Base-by-base conservation (phyloP, 2,329 filamentous ascomycete genomes). In the Fusarium annulatum region DNA sequence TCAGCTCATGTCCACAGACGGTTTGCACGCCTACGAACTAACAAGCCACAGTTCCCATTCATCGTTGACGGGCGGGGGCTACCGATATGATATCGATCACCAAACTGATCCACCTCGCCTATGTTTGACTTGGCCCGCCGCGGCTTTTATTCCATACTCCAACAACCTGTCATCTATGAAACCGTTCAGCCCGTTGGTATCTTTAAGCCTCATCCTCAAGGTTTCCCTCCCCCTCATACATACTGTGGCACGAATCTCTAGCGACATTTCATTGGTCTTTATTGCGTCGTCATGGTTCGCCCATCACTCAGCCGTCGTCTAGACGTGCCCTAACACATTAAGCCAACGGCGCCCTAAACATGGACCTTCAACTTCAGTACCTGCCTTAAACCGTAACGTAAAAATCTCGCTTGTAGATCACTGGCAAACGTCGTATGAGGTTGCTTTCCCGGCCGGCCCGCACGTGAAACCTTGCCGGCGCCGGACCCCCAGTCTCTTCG, bases 381-480 rank as follows among this genome's bases (percentile, higher is more conserved):
- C 71, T 73, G 71, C 71, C 71, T 74, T 61, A 72, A 69, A 64
- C 59, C 71, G 59, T 49, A 71, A 74, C 46, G 55, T 73, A 64
- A 62, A 73, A 65, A 53, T 60, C 57, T 74, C 71, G 67, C 71
- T 69, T 74, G 68, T 59, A 65, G 52, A 60, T 72, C 67, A 38
- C 52, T 58, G 52, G 49, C 46, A 51, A 56, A 61, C 62, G 53
- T 67, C 64, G 68, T 69, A 74, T 66, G 69, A 77, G 62, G 63
- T 63, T 71, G 64, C 52, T 69, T 61, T 70, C 59, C 70, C 52
- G 59, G 52, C 64, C 61, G 64, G 72, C 61, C 65, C 64, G 65
- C 71, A 76, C 59, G 63, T 76, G 74, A 77, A 77, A 76, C 75
- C 70, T 76, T 69, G 64, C 62, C 65, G 61, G 52, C 62, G 64